Conservation (phyloP, 2,329 filamentous ascomycete species). For the Verticillium nonalfalfae region DNA sequence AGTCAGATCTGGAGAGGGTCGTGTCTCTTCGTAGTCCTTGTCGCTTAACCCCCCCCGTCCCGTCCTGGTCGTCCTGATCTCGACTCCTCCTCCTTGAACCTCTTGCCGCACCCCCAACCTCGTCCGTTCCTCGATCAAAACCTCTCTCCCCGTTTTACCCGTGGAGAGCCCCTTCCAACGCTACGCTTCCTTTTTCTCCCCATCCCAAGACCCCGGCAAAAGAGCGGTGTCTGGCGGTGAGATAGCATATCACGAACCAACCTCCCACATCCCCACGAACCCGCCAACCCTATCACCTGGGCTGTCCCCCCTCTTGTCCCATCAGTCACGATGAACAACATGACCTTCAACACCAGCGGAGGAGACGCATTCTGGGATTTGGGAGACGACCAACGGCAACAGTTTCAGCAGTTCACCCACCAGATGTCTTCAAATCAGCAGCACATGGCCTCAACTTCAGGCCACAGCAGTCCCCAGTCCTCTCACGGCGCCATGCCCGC, state of each 20-base stretch:
- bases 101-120: constrained; percentile 1
- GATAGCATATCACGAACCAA: constrained; percentile 10
- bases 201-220: constrained; percentile 16
- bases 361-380: constrained; percentile 57
- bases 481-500: constrained; percentile 22
- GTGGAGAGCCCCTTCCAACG: not conserved
- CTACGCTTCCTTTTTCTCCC: constrained; percentile 2
- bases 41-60: constrained; percentile 4
- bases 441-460: constrained; percentile 4
- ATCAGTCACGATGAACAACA: constrained; percentile 37
- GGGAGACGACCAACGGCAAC: constrained; percentile 28
- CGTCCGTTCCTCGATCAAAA: constrained; percentile 6
- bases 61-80: not conserved
- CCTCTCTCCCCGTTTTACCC: constrained; percentile 4
- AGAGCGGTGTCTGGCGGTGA: constrained; percentile 37
- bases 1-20: not conserved
- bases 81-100: constrained; percentile 1
- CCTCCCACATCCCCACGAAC: constrained; percentile 8
- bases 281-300: constrained; percentile 12
- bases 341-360: constrained; percentile 52
- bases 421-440: constrained; percentile 27
- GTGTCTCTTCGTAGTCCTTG: constrained; percentile 1
- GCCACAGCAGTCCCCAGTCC: constrained; percentile 12
- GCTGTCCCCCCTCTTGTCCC: constrained; percentile 19
- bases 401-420: constrained; percentile 47